These are phyloP conservation scores for Solanum hybrid DNA, from an alignment of 305 asterid species.

Conservation along the genomic window DNA sequence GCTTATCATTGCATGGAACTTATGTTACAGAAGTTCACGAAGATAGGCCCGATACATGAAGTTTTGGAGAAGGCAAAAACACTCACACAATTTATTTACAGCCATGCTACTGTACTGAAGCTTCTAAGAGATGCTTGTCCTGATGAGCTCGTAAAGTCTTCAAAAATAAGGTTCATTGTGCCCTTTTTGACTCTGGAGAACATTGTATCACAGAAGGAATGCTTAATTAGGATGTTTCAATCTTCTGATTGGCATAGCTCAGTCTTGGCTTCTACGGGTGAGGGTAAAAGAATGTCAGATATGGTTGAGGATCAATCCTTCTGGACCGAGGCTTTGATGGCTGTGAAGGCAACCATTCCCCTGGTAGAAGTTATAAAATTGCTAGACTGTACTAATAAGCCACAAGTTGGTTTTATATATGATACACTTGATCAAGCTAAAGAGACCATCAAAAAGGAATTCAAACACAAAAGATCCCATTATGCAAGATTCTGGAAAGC, in stretches of 20 bases:
- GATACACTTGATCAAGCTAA: constrained; percentile 56
- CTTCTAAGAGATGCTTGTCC: constrained; percentile 13
- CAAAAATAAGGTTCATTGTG: constrained; percentile 16
- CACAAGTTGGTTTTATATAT: constrained; percentile 36
- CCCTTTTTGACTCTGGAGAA: constrained; percentile 48
- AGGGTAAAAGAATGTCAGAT: constrained; percentile 28
- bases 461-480: constrained; percentile 16
- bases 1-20: constrained; percentile 48
- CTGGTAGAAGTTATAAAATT: constrained; percentile 36
- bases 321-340: constrained; percentile 31
- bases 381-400: constrained; percentile 15
- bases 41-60: constrained; percentile 11
- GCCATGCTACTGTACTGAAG: constrained; percentile 13
- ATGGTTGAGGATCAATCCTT: constrained; percentile 32
- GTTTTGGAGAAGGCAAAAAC: constrained; percentile 34
- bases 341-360: constrained; percentile 42
- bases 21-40: constrained; percentile 41
- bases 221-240: constrained; percentile 17
- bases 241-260: constrained; percentile 14
- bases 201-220: constrained; percentile 25
- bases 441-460: constrained; percentile 36
- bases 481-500: constrained; percentile 41
- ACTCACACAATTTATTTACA: constrained; percentile 28
- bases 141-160: constrained; percentile 17
- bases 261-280: constrained; percentile 8